These are phyloP conservation scores for Hypomontagnella monticulosa DNA, from an alignment of 495 filamentous ascomycete species.

Conservation along the genomic window DNA sequence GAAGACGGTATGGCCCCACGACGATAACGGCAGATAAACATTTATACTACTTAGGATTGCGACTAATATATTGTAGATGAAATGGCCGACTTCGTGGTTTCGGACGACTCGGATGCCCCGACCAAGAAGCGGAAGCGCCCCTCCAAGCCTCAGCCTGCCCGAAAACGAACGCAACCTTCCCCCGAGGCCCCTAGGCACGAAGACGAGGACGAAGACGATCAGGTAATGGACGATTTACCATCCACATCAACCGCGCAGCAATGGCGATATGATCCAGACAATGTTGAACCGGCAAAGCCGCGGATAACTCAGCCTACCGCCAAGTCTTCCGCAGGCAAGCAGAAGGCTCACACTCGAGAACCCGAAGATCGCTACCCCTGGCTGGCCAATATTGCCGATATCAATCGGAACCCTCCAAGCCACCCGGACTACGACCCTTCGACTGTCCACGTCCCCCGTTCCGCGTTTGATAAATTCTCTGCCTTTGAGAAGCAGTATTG, in stretches of 20 bases:
- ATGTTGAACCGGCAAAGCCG: slow-evolving; percentile 66
- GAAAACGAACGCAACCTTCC: slow-evolving; percentile 65
- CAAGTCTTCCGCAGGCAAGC: slow-evolving; percentile 66
- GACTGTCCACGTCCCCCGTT: slow-evolving; percentile 85
- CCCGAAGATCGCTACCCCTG: slow-evolving; percentile 87
- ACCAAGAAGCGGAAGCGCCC: slow-evolving; percentile 75
- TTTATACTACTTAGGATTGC: slow-evolving; percentile 4
- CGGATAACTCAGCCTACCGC: slow-evolving; percentile 53
- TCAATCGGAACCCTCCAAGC: slow-evolving; percentile 78
- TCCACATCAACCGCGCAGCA: slow-evolving; percentile 79
- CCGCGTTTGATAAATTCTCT: slow-evolving; percentile 80
- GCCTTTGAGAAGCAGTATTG: slow-evolving; percentile 99
- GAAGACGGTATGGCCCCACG: slow-evolving; percentile 62
- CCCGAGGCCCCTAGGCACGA: slow-evolving; percentile 42
- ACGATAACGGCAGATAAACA: neutral
- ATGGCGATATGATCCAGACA: slow-evolving; percentile 88
- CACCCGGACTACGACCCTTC: slow-evolving; percentile 93
- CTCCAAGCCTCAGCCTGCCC: slow-evolving; percentile 57
- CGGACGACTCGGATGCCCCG: slow-evolving; percentile 80
- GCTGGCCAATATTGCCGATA: slow-evolving; percentile 85
- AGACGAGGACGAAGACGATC: slow-evolving; percentile 57
- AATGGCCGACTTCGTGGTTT: slow-evolving; percentile 87
- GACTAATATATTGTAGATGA: slow-evolving; percentile 57
- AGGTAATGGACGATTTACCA: slow-evolving; percentile 64
- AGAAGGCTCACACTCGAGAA: slow-evolving; percentile 78